Evolutionary conservation across 768 basidiomycete species (phyloP).

Genomic region (Scleroderma citrinum): DNA sequence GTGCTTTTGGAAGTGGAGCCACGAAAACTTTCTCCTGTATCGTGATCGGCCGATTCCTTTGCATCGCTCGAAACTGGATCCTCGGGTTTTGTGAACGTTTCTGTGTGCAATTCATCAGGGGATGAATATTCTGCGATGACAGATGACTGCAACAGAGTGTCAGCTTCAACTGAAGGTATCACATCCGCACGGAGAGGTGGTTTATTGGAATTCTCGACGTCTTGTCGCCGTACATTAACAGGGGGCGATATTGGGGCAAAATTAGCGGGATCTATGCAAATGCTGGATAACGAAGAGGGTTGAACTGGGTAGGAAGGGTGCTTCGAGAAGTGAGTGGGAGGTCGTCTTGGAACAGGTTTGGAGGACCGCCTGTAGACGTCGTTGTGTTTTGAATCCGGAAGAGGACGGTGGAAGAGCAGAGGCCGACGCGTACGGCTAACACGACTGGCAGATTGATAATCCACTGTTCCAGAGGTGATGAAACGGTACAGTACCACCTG

Average conservation of each 20-base stretch:
- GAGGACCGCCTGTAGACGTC: neutral
- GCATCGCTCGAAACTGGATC: too few species aligned
- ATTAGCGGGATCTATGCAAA: neutral
- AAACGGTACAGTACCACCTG: conserved; percentile 2
- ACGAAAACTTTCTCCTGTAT: neutral
- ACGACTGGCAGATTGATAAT: neutral
- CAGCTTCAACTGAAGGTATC: too few species aligned
- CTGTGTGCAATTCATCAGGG: too few species aligned
- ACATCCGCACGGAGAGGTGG: too few species aligned
- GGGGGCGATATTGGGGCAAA: neutral
- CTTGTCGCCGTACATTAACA: neutral
- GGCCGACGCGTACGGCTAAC: neutral
- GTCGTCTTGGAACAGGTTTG: neutral
- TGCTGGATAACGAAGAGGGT: neutral
- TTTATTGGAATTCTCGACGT: too few species aligned
- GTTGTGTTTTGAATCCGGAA: neutral
- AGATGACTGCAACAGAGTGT: too few species aligned
- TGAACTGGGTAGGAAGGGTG: neutral
- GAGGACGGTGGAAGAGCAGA: neutral
- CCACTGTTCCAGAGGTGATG: neutral
- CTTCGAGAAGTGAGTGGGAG: neutral
- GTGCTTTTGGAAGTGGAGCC: conserved; percentile 14
- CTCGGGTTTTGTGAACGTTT: too few species aligned
- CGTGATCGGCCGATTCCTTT: neutral
- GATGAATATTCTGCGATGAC: too few species aligned